These are phyloP conservation scores for Fremontodendron californicum DNA, from an alignment of 345 rosid species.

Conservation along the genomic window DNA sequence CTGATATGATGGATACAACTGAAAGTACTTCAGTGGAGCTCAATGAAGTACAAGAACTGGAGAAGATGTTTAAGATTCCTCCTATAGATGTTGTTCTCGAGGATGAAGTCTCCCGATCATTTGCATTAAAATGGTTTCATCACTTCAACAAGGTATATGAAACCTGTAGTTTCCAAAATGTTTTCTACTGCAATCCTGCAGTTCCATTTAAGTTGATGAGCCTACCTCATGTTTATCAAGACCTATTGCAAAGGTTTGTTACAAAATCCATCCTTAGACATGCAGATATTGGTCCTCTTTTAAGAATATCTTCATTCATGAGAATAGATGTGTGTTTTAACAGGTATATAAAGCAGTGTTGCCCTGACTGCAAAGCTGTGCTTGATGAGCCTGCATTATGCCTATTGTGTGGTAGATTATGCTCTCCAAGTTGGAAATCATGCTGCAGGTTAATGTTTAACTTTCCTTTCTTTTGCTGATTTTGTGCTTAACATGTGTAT, in stretches of 20 bases:
- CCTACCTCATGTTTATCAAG: slow-evolving; percentile 79
- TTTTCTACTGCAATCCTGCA: slow-evolving; percentile 49
- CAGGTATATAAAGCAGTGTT: slow-evolving; percentile 78
- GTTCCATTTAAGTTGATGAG: slow-evolving; percentile 82
- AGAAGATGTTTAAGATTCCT: slow-evolving; percentile 77
- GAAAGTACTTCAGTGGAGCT: slow-evolving; percentile 43
- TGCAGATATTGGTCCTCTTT: slow-evolving; percentile 3
- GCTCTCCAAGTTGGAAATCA: slow-evolving; percentile 64
- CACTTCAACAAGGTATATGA: slow-evolving; percentile 56
- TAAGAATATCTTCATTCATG: slow-evolving; percentile 6
- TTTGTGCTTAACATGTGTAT: slow-evolving; percentile 1
- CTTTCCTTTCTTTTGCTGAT: slow-evolving; percentile 13
- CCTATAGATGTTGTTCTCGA: slow-evolving; percentile 49
- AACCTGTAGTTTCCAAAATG: slow-evolving; percentile 25
- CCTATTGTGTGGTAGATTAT: slow-evolving; percentile 83
- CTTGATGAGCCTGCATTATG: slow-evolving; percentile 76
- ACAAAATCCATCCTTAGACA: slow-evolving; percentile 12
- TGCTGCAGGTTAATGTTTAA: slow-evolving; percentile 75
- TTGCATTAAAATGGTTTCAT: slow-evolving; percentile 56
- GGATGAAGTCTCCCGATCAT: slow-evolving; percentile 47
- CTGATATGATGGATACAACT: slow-evolving; percentile 35
- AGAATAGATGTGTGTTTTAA: slow-evolving; percentile 13
- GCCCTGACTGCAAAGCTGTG: slow-evolving; percentile 51
- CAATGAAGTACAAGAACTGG: slow-evolving; percentile 54
- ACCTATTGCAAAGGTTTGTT: slow-evolving; percentile 75